Conservation (phyloP, 2,329 filamentous ascomycete genomes). For the Plectosphaerella plurivora region DNA sequence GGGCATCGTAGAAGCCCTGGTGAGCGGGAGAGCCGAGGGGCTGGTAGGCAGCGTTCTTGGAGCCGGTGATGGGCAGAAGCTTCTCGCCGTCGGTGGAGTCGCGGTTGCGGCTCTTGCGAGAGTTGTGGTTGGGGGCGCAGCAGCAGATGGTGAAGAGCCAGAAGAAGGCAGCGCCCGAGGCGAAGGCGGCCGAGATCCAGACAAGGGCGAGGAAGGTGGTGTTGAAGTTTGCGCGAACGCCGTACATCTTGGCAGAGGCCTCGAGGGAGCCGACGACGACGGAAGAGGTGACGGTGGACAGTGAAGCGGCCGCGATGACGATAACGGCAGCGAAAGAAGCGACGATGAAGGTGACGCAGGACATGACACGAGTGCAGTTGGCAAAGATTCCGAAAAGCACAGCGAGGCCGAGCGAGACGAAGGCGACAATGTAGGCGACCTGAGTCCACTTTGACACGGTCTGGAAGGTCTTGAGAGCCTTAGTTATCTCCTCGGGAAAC, state of each 20-base stretch:
- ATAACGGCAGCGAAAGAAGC: slow-evolving; percentile 55
- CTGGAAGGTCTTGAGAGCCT: slow-evolving; percentile 68
- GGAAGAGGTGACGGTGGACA: slow-evolving; percentile 70
- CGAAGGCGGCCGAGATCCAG: slow-evolving; percentile 79
- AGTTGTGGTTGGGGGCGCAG: slow-evolving; percentile 54
- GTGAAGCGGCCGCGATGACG: slow-evolving; percentile 60
- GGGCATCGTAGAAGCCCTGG: slow-evolving; percentile 31
- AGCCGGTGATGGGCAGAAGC: slow-evolving; percentile 36
- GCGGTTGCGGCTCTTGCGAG: slow-evolving; percentile 22
- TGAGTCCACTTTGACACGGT: slow-evolving; percentile 78
- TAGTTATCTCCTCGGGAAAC: slow-evolving; percentile 62
- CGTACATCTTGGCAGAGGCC: slow-evolving; percentile 63
- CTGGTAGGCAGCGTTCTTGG: slow-evolving; percentile 37
- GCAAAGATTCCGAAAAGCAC: slow-evolving; percentile 77
- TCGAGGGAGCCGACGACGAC: slow-evolving; percentile 67
- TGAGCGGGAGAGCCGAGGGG: slow-evolving; percentile 37
- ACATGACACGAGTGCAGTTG: slow-evolving; percentile 76
- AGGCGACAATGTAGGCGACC: slow-evolving; percentile 71
- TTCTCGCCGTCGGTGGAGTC: slow-evolving; percentile 43
- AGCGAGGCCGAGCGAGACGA: slow-evolving; percentile 65
- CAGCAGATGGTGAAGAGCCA: slow-evolving; percentile 92
- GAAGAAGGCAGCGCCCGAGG: slow-evolving; percentile 73
- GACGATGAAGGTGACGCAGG: slow-evolving; percentile 76
- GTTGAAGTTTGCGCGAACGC: slow-evolving; percentile 64
- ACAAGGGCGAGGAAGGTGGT: slow-evolving; percentile 64